These are phyloP conservation scores for Hansenula anomala DNA, from an alignment of 1,139 yeast species.

Conservation along the genomic window DNA sequence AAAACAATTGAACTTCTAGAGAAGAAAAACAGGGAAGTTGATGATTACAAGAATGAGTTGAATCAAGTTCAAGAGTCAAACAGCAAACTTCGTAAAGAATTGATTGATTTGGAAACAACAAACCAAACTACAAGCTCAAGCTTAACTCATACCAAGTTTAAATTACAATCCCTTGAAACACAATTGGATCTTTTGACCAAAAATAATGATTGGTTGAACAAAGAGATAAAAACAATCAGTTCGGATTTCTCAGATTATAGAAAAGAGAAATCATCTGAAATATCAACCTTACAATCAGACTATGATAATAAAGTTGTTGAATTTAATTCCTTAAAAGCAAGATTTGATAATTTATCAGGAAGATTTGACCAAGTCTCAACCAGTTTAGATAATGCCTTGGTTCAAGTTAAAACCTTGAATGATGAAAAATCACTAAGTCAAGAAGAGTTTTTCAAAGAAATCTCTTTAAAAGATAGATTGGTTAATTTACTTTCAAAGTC, in stretches of 20 bases:
- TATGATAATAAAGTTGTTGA: constrained; percentile 31
- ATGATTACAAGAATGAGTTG: constrained; percentile 48
- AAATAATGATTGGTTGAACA: constrained; percentile 33
- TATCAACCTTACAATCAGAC: constrained; percentile 30
- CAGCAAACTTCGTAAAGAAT: constrained; percentile 36
- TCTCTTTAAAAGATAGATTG: constrained; percentile 59
- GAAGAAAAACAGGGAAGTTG: constrained; percentile 41
- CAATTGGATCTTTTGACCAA: constrained; percentile 31
- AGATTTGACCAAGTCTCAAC: constrained; percentile 32
- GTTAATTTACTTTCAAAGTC: constrained; percentile 55
- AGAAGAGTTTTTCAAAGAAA: constrained; percentile 56
- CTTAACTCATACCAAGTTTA: constrained; percentile 30
- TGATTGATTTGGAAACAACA: constrained; percentile 35
- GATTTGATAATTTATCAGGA: constrained; percentile 22
- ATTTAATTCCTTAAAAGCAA: constrained; percentile 29
- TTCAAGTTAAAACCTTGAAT: constrained; percentile 42
- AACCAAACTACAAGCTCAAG: constrained; percentile 29
- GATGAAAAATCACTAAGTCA: constrained; percentile 42
- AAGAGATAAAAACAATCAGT: constrained; percentile 29
- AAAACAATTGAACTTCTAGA: constrained; percentile 36
- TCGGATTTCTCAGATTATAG: constrained; percentile 33
- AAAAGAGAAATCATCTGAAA: constrained; percentile 31
- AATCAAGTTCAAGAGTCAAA: constrained; percentile 43
- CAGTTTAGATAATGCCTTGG: constrained; percentile 33
- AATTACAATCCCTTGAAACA: constrained; percentile 33